Evolutionary conservation across 129 eudicot genomes (phyloP), one percentile per base, ranked within the genome.

Genomic region (Apium graveolens): DNA sequence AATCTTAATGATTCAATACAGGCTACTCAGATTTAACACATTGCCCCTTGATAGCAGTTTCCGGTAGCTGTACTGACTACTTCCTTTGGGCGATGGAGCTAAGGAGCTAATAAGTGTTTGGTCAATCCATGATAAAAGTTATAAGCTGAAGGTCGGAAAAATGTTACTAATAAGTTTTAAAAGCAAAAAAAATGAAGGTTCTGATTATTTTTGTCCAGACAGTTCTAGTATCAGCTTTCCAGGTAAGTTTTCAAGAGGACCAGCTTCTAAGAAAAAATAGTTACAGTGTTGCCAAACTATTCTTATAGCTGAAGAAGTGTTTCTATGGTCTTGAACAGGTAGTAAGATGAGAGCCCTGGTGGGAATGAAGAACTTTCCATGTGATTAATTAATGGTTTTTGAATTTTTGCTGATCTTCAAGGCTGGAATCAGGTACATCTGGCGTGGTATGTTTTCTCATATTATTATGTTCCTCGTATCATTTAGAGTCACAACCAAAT

Each of bases 391-490:
- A 34, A n/a, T 60, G 38, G n/a, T 34, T 44, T 48, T 70, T 17
- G 60, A 11, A 12, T 24, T 29, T 63, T 65, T 12, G 13, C 39
- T 79, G 26, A 70, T 48, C 37, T 79, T 44, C 49, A 39, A 79
- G 78, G 78, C 71, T 71, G 82, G 55, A 29, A 71, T 62, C 29
- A 49, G 71, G 31, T 72, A 79, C 41, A 16, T 43, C 35, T 49
- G 31, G 55, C 46, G 35, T 78, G 75, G 32, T 51, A 37, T 69
- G 43, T 20, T 70, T 20, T 45, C 76, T 46, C 42, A 20, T 45
- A 41, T 18, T 55, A n/a, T 32, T n/a, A 7, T 4, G 31, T 27
- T 46, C 44, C 70, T 63, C 34, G 38, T 45, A 20, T 35, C 76
- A 16, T 49, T 78, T 71, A 49, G 51, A 65, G 39, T 31, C 79